Conservation (phyloP, 2,329 filamentous ascomycete species). For the Ophiostoma ulmi region DNA sequence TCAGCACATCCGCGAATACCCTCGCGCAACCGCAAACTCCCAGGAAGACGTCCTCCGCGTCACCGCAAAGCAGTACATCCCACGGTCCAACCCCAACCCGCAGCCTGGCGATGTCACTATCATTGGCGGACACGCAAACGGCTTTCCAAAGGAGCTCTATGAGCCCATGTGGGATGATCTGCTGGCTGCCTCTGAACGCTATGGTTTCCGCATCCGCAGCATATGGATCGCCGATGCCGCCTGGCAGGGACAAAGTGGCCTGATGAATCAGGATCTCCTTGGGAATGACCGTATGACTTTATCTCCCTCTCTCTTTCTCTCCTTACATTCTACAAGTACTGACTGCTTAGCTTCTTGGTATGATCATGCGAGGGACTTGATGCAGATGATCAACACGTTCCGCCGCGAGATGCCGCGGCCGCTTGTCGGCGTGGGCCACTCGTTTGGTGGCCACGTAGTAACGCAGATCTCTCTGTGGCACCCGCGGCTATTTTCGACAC, state of each 20-base stretch:
- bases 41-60: conserved; percentile 72
- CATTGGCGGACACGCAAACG: conserved; percentile 83
- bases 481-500: conserved; percentile 68
- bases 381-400: conserved; percentile 81
- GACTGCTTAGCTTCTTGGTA: conserved; percentile 65
- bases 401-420: conserved; percentile 74
- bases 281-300: conserved; percentile 72
- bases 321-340: conserved; percentile 21
- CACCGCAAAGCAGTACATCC: conserved; percentile 83
- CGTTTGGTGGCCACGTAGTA: conserved; percentile 74
- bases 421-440: conserved; percentile 80
- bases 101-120: conserved; percentile 76
- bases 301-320: background rate
- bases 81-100: conserved; percentile 62
- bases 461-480: conserved; percentile 68
- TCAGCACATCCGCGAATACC: conserved; percentile 78
- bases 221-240: conserved; percentile 92
- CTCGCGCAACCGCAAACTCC: conserved; percentile 62
- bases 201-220: conserved; percentile 65
- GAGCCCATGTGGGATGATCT: conserved; percentile 89
- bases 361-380: conserved; percentile 77
- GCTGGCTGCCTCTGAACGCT: conserved; percentile 49
- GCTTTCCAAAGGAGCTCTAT: conserved; percentile 92
- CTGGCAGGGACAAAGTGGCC: conserved; percentile 73
- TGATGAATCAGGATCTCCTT: conserved; percentile 68